Conservation (phyloP, 2,329 filamentous ascomycete species). For the Cyphellophora attinorum region DNA sequence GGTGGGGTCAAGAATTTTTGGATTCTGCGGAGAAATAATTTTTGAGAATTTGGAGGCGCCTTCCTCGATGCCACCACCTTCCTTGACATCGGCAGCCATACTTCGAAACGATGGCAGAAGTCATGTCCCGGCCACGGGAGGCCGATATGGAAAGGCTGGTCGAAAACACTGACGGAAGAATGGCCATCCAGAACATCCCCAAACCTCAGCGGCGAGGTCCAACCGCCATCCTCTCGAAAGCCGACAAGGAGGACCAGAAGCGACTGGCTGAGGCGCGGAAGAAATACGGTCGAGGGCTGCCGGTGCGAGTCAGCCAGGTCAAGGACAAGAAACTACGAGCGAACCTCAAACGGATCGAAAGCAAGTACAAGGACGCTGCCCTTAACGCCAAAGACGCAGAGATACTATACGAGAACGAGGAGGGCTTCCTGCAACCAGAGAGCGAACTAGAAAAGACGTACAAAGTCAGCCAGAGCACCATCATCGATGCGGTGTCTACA, state of each 20-base stretch:
- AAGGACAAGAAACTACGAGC: conserved; percentile 83
- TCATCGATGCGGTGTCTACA: conserved; percentile 61
- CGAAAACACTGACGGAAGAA: conserved; percentile 17
- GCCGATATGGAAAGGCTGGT: conserved; percentile 16
- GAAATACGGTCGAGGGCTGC: conserved; percentile 74
- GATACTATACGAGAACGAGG: conserved; percentile 78
- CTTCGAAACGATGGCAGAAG: not conserved
- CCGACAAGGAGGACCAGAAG: conserved; percentile 30
- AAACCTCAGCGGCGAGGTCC: conserved; percentile 16
- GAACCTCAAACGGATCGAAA: conserved; percentile 69
- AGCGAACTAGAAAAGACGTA: conserved; percentile 83
- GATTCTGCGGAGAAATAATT: too few species aligned
- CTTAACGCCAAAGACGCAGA: conserved; percentile 89
- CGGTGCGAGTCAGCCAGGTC: conserved; percentile 61
- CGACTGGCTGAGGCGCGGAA: conserved; percentile 49
- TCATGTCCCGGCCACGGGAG: not conserved
- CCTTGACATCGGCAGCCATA: not conserved
- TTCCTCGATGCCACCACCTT: not conserved
- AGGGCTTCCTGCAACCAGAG: conserved; percentile 82
- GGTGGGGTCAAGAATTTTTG: not conserved
- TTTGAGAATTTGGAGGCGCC: too few species aligned
- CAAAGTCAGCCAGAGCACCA: conserved; percentile 82
- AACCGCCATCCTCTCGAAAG: conserved; percentile 14
- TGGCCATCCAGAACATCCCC: conserved; percentile 17
- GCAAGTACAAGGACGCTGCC: conserved; percentile 70